Evolutionary conservation across 495 filamentous ascomycete species (phyloP).

Genomic region (Parathielavia appendiculata): DNA sequence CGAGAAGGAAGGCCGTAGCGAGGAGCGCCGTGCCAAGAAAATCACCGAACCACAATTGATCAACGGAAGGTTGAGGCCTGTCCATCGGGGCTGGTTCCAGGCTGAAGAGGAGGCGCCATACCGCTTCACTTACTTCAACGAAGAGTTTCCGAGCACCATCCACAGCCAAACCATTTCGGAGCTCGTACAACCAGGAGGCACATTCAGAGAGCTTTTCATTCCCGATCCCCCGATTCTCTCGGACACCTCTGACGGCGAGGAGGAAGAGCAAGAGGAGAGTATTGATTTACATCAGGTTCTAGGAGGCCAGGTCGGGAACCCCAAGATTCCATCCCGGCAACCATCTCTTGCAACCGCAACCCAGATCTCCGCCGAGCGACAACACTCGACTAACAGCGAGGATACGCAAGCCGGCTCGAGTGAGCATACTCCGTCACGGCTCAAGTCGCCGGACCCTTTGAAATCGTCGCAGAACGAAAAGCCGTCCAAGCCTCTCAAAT

Average conservation of each 20-base stretch:
- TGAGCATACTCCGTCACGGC: constrained; percentile 17
- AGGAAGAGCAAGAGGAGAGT: constrained; percentile 44
- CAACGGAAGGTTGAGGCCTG: constrained; percentile 76
- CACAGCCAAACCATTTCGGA: constrained; percentile 94
- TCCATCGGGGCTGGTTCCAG: constrained; percentile 75
- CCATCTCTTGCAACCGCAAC: constrained; percentile 30
- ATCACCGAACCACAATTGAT: constrained; percentile 90
- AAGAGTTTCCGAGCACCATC: constrained; percentile 88
- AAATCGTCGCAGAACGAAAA: constrained; percentile 28
- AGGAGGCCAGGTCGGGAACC: constrained; percentile 27
- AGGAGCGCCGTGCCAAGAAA: constrained; percentile 82
- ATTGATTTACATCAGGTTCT: constrained; percentile 24
- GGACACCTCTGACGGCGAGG: constrained; percentile 56
- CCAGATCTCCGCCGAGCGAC: constrained; percentile 16
- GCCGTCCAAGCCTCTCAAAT: constrained; percentile 53
- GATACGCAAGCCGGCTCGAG: constrained; percentile 16
- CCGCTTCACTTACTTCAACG: constrained; percentile 97
- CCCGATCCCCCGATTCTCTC: constrained; percentile 50
- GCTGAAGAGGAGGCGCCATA: constrained; percentile 89
- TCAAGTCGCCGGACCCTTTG: constrained; percentile 25
- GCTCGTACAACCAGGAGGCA: constrained; percentile 74
- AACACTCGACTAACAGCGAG: constrained; percentile 13
- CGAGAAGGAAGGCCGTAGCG: constrained; percentile 85
- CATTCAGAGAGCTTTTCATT: constrained; percentile 77
- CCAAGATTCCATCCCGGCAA: constrained; percentile 33